Base-by-base conservation (phyloP, 164 flowering plant species). In the Berberis vulgaris region DNA sequence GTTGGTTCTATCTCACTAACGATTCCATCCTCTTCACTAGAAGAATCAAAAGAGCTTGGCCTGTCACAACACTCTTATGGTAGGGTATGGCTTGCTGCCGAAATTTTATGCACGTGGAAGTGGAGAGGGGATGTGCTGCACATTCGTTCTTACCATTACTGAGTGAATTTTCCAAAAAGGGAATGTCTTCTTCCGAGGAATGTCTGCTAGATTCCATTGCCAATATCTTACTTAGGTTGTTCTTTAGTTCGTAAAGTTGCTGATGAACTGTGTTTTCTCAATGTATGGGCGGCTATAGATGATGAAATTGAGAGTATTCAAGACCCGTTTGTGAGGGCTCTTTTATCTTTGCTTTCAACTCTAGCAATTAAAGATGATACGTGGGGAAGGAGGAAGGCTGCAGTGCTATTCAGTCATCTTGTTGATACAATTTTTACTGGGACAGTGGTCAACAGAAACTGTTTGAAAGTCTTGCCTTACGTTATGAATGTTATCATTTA, bases 31-130 rank as follows among this genome's bases (percentile, higher is more conserved):
- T 38, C 71, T 26, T 43, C 58, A 13, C 57, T 62, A 50, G 80
- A 80, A 61, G 66, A 70, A 65, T 52, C 69, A n/a, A 41, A 64
- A 42, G 67, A 75, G 55, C 68, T 61, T 61, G 56, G 65, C 43
- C 46, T 59, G 9, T 13, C 69, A 26, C 26, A 26, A 53, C 69
- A 54, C 42, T 45, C 67, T 63, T 74, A 69, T 71, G 64, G 75
- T 71, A 82, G 89, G 64, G 79, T 84, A 58, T 91, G 99, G 99
- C 86, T 95, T 73, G 96, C 86, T 70, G 91, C 83, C 70, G 97
- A 95, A 77, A 70, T 89, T 13, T 71, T 95, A 65, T 95, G 97
- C 82, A 77, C 92, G 50, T 95, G 97, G 99, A 81, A 81, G 67
- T 91, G 97, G 97, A 78, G 78, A 64, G 84, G 85, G 49, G 97